These are phyloP conservation scores for Aspergillus versicolor DNA, from an alignment of 2,329 filamentous ascomycete genomes.

Conservation along the genomic window DNA sequence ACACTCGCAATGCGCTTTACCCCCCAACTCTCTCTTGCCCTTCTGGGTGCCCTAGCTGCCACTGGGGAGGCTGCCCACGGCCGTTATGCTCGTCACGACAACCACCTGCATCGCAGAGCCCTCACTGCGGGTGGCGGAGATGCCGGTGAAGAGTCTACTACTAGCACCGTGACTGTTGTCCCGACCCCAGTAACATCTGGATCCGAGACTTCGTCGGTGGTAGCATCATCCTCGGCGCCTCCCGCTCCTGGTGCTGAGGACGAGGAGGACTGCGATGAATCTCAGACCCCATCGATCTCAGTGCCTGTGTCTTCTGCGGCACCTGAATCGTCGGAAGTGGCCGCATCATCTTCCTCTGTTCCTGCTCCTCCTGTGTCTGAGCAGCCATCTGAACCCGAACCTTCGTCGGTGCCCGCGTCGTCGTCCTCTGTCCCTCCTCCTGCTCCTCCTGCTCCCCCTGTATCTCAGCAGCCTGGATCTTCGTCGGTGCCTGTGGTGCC, in stretches of 20 bases:
- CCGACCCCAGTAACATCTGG: background rate
- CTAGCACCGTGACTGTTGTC: constrained; percentile 21
- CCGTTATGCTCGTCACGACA: constrained; percentile 25
- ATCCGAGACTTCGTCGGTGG: background rate
- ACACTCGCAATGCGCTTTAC: constrained; percentile 35
- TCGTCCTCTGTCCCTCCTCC: too few relatives aligned
- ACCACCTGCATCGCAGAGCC: constrained; percentile 21
- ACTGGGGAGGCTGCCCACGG: constrained; percentile 33
- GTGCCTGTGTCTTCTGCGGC: background rate
- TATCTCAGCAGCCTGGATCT: background rate
- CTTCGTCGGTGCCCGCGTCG: background rate
- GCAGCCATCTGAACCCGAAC: background rate
- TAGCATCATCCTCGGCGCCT: too few relatives aligned
- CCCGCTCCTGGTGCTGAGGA: too few relatives aligned
- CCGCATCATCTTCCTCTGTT: too few relatives aligned
- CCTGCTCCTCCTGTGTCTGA: too few relatives aligned
- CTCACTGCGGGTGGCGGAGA: constrained; percentile 3
- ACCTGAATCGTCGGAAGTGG: too few relatives aligned
- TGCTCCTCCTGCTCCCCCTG: too few relatives aligned
- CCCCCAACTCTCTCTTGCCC: constrained; percentile 35
- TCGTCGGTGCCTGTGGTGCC: background rate
- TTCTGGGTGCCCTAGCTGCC: constrained; percentile 37
- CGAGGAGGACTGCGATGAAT: too few relatives aligned
- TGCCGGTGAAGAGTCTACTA: constrained; percentile 9
- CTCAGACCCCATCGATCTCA: background rate